phyloP scores from a whole-genome alignment of 163 green algal species.

The Coccomyxa subellipsoidea region DNA sequence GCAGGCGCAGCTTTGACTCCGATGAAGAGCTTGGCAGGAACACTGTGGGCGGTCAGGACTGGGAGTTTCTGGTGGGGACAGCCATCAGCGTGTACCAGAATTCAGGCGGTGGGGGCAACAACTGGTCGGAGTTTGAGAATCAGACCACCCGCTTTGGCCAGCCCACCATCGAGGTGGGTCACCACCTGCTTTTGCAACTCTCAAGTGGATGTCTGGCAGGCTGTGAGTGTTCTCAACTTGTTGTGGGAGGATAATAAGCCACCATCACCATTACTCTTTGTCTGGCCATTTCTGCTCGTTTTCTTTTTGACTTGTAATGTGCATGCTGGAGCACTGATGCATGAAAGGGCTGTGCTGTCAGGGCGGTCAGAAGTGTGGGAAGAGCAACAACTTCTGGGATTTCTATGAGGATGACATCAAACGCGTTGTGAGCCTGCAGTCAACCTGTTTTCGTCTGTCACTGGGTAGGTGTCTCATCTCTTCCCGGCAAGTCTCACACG shows the following conservation, averaged over 20 bases:
- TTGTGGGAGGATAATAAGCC: too few species aligned
- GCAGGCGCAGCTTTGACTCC: background rate
- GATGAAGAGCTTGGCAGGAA: background rate
- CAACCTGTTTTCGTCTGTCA: constrained; percentile 77
- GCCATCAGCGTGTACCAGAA: constrained; percentile 41
- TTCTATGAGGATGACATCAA: constrained; percentile 67
- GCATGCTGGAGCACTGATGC: too few species aligned
- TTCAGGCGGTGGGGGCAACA: constrained; percentile 23
- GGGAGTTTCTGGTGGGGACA: constrained; percentile 26
- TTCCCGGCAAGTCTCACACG: too few species aligned
- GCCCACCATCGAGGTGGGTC: constrained; percentile 17
- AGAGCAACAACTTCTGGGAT: constrained; percentile 57
- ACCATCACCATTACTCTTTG: too few species aligned
- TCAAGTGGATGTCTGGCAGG: too few species aligned
- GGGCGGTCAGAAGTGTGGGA: constrained; percentile 28
- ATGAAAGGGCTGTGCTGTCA: too few species aligned
- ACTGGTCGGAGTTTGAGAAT: constrained; percentile 31
- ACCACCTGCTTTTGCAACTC: too few species aligned
- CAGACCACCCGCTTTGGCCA: constrained; percentile 16
- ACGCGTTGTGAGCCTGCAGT: constrained; percentile 48
- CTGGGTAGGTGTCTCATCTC: background rate
- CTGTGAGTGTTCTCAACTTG: too few species aligned
- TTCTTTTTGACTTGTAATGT: too few species aligned
- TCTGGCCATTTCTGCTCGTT: too few species aligned
- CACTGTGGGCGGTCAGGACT: background rate